Base-by-base conservation (phyloP, 139 green algal species). In the Volvox africanus region DNA sequence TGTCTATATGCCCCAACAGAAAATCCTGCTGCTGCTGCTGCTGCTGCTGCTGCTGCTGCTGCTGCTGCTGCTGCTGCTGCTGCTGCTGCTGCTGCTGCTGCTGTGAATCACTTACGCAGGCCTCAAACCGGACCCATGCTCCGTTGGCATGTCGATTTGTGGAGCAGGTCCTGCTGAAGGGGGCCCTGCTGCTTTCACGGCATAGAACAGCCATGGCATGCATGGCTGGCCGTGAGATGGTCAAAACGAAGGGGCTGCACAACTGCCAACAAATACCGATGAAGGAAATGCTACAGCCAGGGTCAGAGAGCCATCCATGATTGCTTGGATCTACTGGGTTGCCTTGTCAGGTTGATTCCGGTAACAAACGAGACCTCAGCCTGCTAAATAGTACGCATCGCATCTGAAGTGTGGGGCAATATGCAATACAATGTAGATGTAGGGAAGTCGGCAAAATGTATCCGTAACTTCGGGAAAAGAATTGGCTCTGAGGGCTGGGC, bases 341-440 rank as follows among this genome's bases (percentile, higher is more conserved):
- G 96, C 97, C 96, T 98, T 98, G 96, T 97, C 96, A 97, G 96
- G 96, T 98, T 98, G 96, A 98, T 98, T 99, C 97, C 97, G 96
- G 97, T 98, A 99, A 99, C 97, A 95, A 99, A 99, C 97, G 97
- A 99, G 97, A 98, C 97, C 97, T 99, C 97, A 98, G 95, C 97
- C 96, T 98, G 95, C 97, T 99, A 98, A 98, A 97, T 99, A 99
- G 96, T 97, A 95, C 96, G 93, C 89, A 76, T 93, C 95, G 94
- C 87, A 95, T n/a, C n/a, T n/a, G n/a, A n/a, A n/a, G n/a, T n/a
- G n/a, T n/a, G n/a, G n/a, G n/a, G n/a, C n/a, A n/a, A n/a, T n/a
- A n/a, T n/a, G n/a, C n/a, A n/a, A n/a, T n/a, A n/a, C n/a, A n/a
- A n/a, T n/a, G n/a, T n/a, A n/a, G n/a, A n/a, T n/a, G n/a, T n/a